A percentile compares a stretch with the other conserved stretches of the same genome.
phyloP scores from a whole-genome alignment of 1,139 yeast species.

The Wickerhamiella pararugosa region DNA sequence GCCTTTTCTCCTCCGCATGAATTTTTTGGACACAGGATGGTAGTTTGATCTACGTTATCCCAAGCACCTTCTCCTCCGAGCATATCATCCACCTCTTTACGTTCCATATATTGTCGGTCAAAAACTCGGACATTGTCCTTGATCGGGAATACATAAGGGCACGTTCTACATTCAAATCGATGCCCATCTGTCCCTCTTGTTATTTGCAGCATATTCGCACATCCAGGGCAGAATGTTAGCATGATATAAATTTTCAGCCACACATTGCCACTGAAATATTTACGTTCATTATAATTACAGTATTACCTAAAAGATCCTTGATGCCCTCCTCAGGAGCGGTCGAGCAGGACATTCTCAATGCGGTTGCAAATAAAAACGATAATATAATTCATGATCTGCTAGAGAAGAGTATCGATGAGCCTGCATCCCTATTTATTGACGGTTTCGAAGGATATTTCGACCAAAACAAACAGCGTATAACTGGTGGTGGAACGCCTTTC shows the following conservation, averaged over 20 bases:
- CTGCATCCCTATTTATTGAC: conserved; percentile 48
- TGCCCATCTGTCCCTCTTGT: conserved; percentile 18
- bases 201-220: conserved; percentile 64
- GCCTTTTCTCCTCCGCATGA: conserved; percentile 83
- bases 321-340: no score
- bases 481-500: conserved; percentile 44
- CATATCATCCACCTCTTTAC: conserved; percentile 92
- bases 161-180: conserved; percentile 73
- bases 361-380: no score
- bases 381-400: no score
- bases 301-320: no score
- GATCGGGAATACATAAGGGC: conserved; percentile 88
- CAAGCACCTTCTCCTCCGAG: conserved; percentile 96
- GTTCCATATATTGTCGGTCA: conserved; percentile 66
- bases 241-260: conserved; percentile 24
- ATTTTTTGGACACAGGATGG: conserved; percentile 74
- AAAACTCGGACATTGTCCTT: conserved; percentile 59
- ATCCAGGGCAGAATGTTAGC: conserved; percentile 89
- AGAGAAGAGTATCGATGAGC: no score
- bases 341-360: no score
- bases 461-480: conserved; percentile 48
- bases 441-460: conserved; percentile 88
- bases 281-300: no score
- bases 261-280: no score
- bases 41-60: conserved; percentile 79